Conservation (phyloP, 179 eudicot species). For the Carnegiea gigantea region DNA sequence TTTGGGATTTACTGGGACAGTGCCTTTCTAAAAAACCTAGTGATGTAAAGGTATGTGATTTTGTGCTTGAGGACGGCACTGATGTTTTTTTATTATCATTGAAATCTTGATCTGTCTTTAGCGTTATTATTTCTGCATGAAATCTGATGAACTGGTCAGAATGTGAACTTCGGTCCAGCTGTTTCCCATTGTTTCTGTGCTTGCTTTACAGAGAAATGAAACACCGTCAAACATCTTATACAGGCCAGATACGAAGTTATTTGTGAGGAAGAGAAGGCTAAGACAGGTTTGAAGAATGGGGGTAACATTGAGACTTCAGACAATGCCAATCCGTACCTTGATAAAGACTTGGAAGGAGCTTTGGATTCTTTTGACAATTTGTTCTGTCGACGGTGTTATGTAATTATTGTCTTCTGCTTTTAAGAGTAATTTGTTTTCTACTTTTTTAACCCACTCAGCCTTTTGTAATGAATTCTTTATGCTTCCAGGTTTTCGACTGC, state of each 20-base stretch:
- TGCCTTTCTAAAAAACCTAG: constrained; percentile 69
- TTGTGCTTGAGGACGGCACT: constrained; percentile 2
- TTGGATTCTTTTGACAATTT: constrained; percentile 96
- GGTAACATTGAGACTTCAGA: constrained; percentile 37
- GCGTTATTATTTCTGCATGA: constrained; percentile 23
- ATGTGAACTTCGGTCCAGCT: constrained; percentile 74
- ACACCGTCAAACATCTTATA: constrained; percentile 77
- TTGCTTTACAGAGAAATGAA: constrained; percentile 87
- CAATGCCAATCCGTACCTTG: constrained; percentile 55
- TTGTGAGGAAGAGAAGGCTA: constrained; percentile 41
- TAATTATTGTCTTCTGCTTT: constrained; percentile 36
- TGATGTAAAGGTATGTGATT: constrained; percentile 68
- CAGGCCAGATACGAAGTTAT: constrained; percentile 97
- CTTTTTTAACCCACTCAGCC: neutral
- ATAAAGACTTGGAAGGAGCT: constrained; percentile 94
- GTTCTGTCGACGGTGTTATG: constrained; percentile 96
- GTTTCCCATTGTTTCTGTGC: constrained; percentile 79
- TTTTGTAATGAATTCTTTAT: constrained; percentile 24
- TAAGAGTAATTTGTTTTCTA: neutral
- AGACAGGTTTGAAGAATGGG: constrained; percentile 35
- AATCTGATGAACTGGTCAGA: constrained; percentile 46
- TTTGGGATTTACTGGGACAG: constrained; percentile 70
- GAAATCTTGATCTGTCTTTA: constrained; percentile 11
- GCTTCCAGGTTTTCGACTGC: constrained; percentile 91
- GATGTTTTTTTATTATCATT: neutral